Percentiles rank a stretch among this genome's conserved stretches.
Evolutionary conservation across 2,329 filamentous ascomycete genomes (phyloP).

Genomic region (Arthrobotrys entomopaga): DNA sequence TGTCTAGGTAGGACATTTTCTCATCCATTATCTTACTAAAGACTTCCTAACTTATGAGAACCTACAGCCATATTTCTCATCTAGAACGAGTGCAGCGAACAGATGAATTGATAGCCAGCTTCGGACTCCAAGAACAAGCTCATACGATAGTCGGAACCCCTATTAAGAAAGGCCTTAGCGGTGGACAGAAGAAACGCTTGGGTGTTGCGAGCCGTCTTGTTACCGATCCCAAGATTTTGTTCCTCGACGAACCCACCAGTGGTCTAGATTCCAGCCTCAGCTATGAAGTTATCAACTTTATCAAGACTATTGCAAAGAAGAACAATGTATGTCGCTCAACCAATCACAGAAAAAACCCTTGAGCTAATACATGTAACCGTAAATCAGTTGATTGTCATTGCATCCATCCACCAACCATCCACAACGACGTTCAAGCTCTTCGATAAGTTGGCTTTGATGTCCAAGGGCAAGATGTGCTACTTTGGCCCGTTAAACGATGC

Average conservation of each 20-base stretch:
- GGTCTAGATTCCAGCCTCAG: conserved; percentile 70
- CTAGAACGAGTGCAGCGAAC: conserved; percentile 73
- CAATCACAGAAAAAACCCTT: too few species aligned
- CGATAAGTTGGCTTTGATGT: conserved; percentile 68
- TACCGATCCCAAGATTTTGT: conserved; percentile 71
- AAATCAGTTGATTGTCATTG: conserved; percentile 64
- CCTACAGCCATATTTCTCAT: conserved; percentile 66
- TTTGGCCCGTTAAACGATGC: conserved; percentile 68
- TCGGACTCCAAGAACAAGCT: conserved; percentile 75
- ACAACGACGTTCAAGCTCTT: conserved; percentile 69
- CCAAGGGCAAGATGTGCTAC: conserved; percentile 68
- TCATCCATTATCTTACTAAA: too few species aligned
- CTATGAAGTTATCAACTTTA: conserved; percentile 71
- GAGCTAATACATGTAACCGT: too few species aligned
- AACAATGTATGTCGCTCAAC: conserved; percentile 62
- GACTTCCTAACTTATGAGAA: too few species aligned
- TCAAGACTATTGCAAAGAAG: conserved; percentile 71
- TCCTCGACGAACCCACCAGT: conserved; percentile 72
- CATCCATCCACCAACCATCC: conserved; percentile 71
- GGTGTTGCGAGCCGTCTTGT: conserved; percentile 66
- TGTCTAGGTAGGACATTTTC: conserved; percentile 62
- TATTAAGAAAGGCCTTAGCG: conserved; percentile 71
- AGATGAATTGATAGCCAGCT: conserved; percentile 71
- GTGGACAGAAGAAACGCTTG: conserved; percentile 69
- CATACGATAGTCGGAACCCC: conserved; percentile 72